Conservation (phyloP, 768 basidiomycete genomes). For the Hygrophorus pudorinus region DNA sequence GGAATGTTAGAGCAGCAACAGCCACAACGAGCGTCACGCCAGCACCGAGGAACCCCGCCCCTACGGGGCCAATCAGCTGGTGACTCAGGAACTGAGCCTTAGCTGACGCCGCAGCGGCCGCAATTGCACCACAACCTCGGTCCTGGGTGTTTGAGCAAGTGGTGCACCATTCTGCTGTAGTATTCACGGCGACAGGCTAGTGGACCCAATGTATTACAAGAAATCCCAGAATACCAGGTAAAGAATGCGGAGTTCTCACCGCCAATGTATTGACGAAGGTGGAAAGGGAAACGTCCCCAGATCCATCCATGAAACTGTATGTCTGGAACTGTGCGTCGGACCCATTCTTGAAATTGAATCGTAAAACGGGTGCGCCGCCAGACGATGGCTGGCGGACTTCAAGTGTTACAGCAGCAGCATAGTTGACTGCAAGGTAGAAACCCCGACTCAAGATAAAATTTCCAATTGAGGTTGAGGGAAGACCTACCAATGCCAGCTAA, state of each 20-base stretch:
- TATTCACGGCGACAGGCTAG: constrained; percentile 41
- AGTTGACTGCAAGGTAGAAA: constrained; percentile 37
- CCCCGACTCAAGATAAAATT: too few relatives aligned
- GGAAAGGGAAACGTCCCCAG: constrained; percentile 45
- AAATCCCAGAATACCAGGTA: too few relatives aligned
- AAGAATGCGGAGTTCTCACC: too few relatives aligned
- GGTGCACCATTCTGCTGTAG: constrained; percentile 48
- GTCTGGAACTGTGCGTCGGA: constrained; percentile 37
- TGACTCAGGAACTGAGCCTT: too few relatives aligned
- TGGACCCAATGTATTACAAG: background rate
- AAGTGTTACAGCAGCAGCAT: constrained; percentile 45
- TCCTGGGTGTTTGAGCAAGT: constrained; percentile 23
- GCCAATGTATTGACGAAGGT: constrained; percentile 33
- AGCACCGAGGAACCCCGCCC: too few relatives aligned
- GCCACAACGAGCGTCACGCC: too few relatives aligned
- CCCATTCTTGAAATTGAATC: constrained; percentile 66
- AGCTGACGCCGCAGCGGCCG: too few relatives aligned
- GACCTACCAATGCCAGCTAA: constrained; percentile 49
- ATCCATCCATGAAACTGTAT: constrained; percentile 34
- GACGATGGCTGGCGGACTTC: constrained; percentile 45
- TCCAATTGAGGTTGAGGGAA: too few relatives aligned
- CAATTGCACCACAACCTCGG: too few relatives aligned
- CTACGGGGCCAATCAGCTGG: too few relatives aligned
- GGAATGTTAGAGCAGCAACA: too few relatives aligned
- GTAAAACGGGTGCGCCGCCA: constrained; percentile 39